Conservation (phyloP, 2,329 filamentous ascomycete genomes). For the Lasiodiplodia theobromae region DNA sequence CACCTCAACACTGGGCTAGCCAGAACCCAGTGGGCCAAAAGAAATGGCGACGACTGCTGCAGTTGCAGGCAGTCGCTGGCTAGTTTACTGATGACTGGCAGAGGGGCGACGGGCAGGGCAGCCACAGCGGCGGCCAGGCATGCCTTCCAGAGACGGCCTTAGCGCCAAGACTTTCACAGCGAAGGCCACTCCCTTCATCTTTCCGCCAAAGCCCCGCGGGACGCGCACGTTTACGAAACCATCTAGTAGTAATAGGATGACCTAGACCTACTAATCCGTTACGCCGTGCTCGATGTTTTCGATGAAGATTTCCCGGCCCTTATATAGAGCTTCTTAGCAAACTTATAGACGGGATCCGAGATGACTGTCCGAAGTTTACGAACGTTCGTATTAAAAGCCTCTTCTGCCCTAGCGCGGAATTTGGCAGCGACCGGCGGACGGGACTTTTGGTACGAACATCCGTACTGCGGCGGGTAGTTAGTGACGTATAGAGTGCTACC, state of each 20-base stretch:
- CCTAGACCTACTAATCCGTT: constrained; percentile 73
- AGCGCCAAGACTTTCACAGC: constrained; percentile 50
- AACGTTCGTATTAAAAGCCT: too few species aligned
- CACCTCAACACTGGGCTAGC: constrained; percentile 33
- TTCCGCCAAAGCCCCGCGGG: constrained; percentile 70
- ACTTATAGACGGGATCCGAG: constrained; percentile 81
- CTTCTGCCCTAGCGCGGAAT: too few species aligned
- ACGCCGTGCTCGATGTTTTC: constrained; percentile 85
- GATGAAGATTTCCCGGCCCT: constrained; percentile 86
- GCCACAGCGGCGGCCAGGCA: neutral
- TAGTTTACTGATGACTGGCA: too few species aligned
- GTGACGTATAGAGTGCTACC: constrained; percentile 86
- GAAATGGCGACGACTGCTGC: too few species aligned
- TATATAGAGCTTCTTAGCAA: constrained; percentile 80
- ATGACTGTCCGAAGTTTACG: constrained; percentile 75
- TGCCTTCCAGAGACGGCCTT: constrained; percentile 43
- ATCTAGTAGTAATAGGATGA: constrained; percentile 68
- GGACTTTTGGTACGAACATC: constrained; percentile 34
- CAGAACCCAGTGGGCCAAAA: too few species aligned
- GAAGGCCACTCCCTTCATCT: constrained; percentile 80
- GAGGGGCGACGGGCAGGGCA: neutral
- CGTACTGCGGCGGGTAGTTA: constrained; percentile 83
- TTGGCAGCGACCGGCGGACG: too few species aligned
- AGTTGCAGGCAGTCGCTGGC: too few species aligned
- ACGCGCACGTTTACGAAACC: constrained; percentile 75